Evolutionary conservation across 352 stramenopile genomes (phyloP).

Genomic region (Globisporangium solare): DNA sequence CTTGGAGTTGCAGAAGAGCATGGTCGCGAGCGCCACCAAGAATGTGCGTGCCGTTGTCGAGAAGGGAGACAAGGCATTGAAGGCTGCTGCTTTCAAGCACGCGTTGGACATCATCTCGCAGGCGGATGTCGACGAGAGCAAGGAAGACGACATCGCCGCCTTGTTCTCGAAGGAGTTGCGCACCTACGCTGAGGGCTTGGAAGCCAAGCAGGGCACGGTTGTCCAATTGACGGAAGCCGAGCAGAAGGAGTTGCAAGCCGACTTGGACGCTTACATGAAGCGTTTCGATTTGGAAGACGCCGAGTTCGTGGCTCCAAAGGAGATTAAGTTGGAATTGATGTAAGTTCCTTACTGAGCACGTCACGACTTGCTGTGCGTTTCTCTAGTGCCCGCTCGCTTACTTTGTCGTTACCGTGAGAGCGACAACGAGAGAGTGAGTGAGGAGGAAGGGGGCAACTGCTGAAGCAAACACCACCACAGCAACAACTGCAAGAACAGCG

Average conservation of each 20-base stretch:
- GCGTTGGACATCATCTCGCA: slow-evolving; percentile 79
- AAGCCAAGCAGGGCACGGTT: slow-evolving; percentile 77
- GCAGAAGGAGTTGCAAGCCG: slow-evolving; percentile 78
- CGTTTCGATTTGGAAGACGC: slow-evolving; percentile 75
- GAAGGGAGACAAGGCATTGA: slow-evolving; percentile 82
- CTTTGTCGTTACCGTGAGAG: background rate
- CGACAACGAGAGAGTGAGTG: background rate
- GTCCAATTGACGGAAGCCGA: slow-evolving; percentile 70
- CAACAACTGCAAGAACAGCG: background rate
- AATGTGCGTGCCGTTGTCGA: slow-evolving; percentile 71
- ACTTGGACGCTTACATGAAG: slow-evolving; percentile 86
- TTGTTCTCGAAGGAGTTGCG: slow-evolving; percentile 84
- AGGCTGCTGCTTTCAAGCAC: slow-evolving; percentile 82
- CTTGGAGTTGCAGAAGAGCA: slow-evolving; percentile 78
- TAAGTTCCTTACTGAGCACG: slow-evolving; percentile 32
- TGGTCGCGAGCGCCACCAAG: slow-evolving; percentile 65
- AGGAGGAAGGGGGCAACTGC: background rate
- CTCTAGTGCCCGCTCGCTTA: background rate
- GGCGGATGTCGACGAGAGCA: slow-evolving; percentile 57
- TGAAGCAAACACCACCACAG: background rate
- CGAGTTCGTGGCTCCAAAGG: slow-evolving; percentile 75
- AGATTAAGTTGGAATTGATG: slow-evolving; percentile 85
- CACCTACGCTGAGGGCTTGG: slow-evolving; percentile 63
- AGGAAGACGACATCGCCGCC: slow-evolving; percentile 80
- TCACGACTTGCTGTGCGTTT: slow-evolving; percentile 3